These are phyloP conservation scores for Isatis lusitanica DNA, from an alignment of 441 rosid species.

Conservation along the genomic window DNA sequence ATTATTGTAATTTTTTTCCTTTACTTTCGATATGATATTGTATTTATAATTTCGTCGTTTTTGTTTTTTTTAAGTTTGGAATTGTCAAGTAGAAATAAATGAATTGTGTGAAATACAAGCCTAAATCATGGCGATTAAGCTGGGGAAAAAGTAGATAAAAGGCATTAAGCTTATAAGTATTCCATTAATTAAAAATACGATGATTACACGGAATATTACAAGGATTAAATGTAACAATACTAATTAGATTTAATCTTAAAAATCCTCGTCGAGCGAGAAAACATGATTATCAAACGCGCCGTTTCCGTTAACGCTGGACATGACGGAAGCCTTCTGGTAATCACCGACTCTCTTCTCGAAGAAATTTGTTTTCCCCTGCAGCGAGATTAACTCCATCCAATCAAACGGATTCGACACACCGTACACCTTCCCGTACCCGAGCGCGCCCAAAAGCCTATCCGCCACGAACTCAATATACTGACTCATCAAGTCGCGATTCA, in stretches of 20 bases:
- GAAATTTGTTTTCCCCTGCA: slow-evolving; percentile 70
- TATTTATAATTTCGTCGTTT: too few relatives aligned
- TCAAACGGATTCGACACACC: slow-evolving; percentile 57
- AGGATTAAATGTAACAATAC: not conserved
- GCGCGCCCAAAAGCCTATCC: slow-evolving; percentile 58
- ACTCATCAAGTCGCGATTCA: slow-evolving; percentile 59
- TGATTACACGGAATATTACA: slow-evolving; percentile 3
- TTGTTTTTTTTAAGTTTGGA: too few relatives aligned
- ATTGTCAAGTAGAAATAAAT: too few relatives aligned
- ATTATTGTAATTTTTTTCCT: too few relatives aligned
- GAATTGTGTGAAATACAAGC: not conserved
- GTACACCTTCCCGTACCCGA: slow-evolving; percentile 56
- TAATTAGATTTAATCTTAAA: slow-evolving; percentile 33
- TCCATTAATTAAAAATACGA: not conserved
- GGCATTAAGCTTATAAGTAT: not conserved
- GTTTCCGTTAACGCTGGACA: slow-evolving; percentile 53
- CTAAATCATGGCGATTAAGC: not conserved
- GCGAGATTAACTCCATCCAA: slow-evolving; percentile 74
- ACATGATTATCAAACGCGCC: slow-evolving; percentile 46
- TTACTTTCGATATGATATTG: too few relatives aligned
- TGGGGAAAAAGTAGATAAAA: not conserved
- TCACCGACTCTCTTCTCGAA: slow-evolving; percentile 73
- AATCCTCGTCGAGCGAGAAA: slow-evolving; percentile 63
- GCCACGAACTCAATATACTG: slow-evolving; percentile 76
- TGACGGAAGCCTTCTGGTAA: slow-evolving; percentile 66